Conservation (phyloP, 2,329 filamentous ascomycete genomes). For the Coleophoma crateriformis region DNA sequence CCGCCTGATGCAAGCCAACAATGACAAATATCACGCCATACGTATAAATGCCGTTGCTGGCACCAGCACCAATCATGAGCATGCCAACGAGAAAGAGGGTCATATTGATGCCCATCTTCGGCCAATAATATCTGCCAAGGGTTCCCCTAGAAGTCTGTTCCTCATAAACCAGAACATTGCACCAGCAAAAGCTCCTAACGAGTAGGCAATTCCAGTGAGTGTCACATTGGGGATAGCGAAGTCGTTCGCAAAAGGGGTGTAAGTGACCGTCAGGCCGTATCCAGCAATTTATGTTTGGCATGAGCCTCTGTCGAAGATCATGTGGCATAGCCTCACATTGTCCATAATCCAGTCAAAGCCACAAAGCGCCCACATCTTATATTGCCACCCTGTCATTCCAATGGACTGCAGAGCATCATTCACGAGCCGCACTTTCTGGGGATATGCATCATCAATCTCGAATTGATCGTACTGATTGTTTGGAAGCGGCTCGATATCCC, state of each 20-base stretch:
- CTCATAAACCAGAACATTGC: slow-evolving; percentile 53
- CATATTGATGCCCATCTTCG: slow-evolving; percentile 60
- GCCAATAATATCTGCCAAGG: slow-evolving; percentile 60
- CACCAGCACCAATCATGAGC: slow-evolving; percentile 58
- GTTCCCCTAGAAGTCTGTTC: slow-evolving; percentile 50
- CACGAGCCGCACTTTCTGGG: background rate
- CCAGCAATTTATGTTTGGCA: too few relatives aligned
- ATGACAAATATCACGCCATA: slow-evolving; percentile 57
- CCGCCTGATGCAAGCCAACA: slow-evolving; percentile 55
- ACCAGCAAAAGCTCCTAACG: slow-evolving; percentile 55
- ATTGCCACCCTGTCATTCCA: slow-evolving; percentile 43
- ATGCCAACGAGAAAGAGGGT: slow-evolving; percentile 55
- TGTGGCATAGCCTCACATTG: slow-evolving; percentile 32
- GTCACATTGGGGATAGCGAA: slow-evolving; percentile 33
- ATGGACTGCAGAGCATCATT: slow-evolving; percentile 40
- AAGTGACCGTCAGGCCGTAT: too few relatives aligned
- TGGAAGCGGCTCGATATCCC: background rate
- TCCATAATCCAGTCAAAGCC: slow-evolving; percentile 42
- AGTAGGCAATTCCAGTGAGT: slow-evolving; percentile 39
- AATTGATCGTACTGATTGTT: background rate
- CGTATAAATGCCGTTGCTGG: slow-evolving; percentile 57
- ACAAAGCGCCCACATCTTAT: slow-evolving; percentile 51
- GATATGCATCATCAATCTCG: background rate
- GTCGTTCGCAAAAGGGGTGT: too few relatives aligned
- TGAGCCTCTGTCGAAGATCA: slow-evolving; percentile 9